Percentiles rank a stretch among this genome's conserved stretches.
phyloP scores from a whole-genome alignment of 2,329 filamentous ascomycete genomes.

The Trichophyton equinum region DNA sequence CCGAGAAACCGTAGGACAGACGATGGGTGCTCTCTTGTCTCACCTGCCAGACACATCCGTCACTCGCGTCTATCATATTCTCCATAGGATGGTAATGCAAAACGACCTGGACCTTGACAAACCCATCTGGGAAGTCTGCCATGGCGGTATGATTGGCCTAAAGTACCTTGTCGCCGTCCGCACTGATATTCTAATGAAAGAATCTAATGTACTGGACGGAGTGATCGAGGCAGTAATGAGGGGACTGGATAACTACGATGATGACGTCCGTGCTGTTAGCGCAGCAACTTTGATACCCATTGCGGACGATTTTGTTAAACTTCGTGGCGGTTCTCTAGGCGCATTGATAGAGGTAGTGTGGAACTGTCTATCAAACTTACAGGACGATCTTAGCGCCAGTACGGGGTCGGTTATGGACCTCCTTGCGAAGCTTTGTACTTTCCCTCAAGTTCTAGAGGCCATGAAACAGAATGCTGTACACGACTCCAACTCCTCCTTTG shows the following conservation, averaged over 20 bases:
- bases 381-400: conserved; percentile 91
- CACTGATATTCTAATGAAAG: conserved; percentile 77
- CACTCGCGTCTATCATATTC: conserved; percentile 66
- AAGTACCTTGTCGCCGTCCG: conserved; percentile 90
- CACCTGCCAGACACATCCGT: conserved; percentile 71
- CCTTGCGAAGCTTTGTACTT: conserved; percentile 86
- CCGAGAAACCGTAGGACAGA: conserved; percentile 87
- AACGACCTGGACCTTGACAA: conserved; percentile 60
- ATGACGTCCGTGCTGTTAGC: conserved; percentile 92
- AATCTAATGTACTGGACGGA: conserved; percentile 78
- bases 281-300: conserved; percentile 96
- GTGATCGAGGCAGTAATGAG: conserved; percentile 90
- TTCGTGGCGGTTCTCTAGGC: conserved; percentile 66
- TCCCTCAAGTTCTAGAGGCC: conserved; percentile 78
- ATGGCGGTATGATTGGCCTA: conserved; percentile 94
- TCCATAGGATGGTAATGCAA: conserved; percentile 87
- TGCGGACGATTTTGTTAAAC: conserved; percentile 81
- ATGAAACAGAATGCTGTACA: conserved; percentile 83
- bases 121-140: conserved; percentile 85
- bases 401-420: conserved; percentile 98
- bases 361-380: conserved; percentile 93
- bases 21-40: conserved; percentile 74
- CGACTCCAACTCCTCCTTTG: conserved; percentile 80
- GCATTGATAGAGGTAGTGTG: conserved; percentile 87
- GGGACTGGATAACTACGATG: conserved; percentile 77